These are phyloP conservation scores for Trichophaea hybrida DNA, from an alignment of 2,329 filamentous ascomycete species.

Conservation along the genomic window DNA sequence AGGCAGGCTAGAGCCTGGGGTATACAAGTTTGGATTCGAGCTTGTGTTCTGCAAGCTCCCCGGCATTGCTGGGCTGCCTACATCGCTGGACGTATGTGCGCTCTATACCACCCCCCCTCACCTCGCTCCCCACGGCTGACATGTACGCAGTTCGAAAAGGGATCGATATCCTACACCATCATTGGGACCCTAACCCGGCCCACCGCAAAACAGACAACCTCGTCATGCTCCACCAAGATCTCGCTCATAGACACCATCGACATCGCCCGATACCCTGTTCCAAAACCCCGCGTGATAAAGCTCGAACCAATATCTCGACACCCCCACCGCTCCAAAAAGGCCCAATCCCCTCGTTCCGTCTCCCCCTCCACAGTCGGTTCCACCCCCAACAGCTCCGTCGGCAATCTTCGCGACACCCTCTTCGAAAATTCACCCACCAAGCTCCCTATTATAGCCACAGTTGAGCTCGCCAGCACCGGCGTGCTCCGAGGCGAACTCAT, in stretches of 20 bases:
- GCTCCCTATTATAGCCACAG: conserved; percentile 51
- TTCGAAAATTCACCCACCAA: conserved; percentile 43
- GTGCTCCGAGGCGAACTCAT: conserved; percentile 75
- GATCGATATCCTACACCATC: conserved; percentile 81
- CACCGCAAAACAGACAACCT: conserved; percentile 66
- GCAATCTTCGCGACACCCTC: conserved; percentile 33
- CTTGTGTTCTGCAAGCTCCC: conserved; percentile 45
- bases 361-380: conserved; percentile 21
- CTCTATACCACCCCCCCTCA: conserved; percentile 11
- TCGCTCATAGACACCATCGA: conserved; percentile 71
- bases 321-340: conserved; percentile 30
- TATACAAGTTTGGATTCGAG: conserved; percentile 68
- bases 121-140: conserved; percentile 9
- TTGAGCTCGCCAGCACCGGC: conserved; percentile 68
- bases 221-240: conserved; percentile 67
- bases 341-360: conserved; percentile 29
- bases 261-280: conserved; percentile 57
- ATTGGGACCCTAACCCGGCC: conserved; percentile 81
- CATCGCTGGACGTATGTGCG: conserved; percentile 75
- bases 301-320: conserved; percentile 66
- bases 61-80: conserved; percentile 51
- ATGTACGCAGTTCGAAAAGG: conserved; percentile 67
- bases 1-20: conserved; percentile 56
- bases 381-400: conserved; percentile 21
- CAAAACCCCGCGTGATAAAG: conserved; percentile 69